A percentile compares a stretch with the other conserved stretches of the same genome.
phyloP scores from a whole-genome alignment of 164 flowering plant species.

The Pachysandra terminalis region DNA sequence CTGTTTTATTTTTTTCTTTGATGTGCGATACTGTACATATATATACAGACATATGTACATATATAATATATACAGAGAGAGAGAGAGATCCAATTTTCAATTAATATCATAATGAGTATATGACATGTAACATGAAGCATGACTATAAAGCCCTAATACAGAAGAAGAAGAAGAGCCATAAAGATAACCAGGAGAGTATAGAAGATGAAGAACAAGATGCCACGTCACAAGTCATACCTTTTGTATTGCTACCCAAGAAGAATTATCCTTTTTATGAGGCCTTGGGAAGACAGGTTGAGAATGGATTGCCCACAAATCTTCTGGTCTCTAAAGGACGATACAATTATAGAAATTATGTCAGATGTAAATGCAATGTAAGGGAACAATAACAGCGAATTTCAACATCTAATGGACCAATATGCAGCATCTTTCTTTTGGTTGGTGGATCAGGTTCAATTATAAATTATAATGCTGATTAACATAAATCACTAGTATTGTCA shows the following conservation, averaged over 20 bases:
- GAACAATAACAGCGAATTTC: background rate
- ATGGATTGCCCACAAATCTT: conserved; percentile 87
- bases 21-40: no score
- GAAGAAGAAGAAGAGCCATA: background rate
- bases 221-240: conserved; percentile 43
- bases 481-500: background rate
- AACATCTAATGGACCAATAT: background rate
- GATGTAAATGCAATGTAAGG: conserved; percentile 3
- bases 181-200: background rate
- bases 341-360: conserved; percentile 3
- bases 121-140: background rate
- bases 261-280: conserved; percentile 66
- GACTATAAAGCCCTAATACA: background rate
- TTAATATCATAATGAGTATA: no score
- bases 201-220: background rate
- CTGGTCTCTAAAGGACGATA: conserved; percentile 58
- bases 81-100: no score
- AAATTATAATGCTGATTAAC: background rate
- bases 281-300: conserved; percentile 68
- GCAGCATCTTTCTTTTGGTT: conserved; percentile 2
- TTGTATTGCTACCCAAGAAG: conserved; percentile 81
- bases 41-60: no score
- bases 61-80: no score
- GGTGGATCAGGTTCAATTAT: background rate
- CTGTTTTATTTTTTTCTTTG: no score